Conservation (phyloP, 1,284 basidiomycete genomes). For the Ganoderma lingzhi region DNA sequence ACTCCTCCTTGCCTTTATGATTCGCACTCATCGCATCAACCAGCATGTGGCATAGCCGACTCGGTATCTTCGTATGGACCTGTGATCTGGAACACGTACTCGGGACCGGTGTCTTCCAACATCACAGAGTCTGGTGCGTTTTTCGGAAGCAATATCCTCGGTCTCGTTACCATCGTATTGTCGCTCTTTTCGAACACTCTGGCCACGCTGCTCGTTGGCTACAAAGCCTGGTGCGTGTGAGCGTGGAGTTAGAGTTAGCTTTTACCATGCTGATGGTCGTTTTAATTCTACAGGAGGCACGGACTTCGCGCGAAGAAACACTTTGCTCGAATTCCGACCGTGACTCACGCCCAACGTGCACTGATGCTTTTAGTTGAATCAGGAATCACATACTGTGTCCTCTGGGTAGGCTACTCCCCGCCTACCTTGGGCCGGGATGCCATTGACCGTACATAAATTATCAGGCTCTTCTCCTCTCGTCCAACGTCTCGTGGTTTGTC, state of each 20-base stretch:
- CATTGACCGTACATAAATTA: not conserved
- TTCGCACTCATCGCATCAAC: not conserved
- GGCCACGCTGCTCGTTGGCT: not conserved
- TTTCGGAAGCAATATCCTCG: no score
- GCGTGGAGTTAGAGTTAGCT: no score
- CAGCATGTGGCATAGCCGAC: not conserved
- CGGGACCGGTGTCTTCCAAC: not conserved
- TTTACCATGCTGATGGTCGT: no score
- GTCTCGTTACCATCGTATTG: no score
- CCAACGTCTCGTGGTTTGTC: not conserved
- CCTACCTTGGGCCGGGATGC: no score
- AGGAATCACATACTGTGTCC: not conserved
- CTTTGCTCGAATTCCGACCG: not conserved
- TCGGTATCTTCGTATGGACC: not conserved
- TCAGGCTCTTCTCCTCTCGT: not conserved
- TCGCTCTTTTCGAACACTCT: no score
- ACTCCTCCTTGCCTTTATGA: no score
- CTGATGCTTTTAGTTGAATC: constrained; percentile 4
- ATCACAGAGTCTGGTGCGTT: no score
- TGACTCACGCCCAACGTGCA: not conserved
- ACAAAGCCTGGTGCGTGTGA: constrained; percentile 1
- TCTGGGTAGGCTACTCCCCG: not conserved
- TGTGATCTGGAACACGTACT: not conserved
- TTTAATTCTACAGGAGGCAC: not conserved
- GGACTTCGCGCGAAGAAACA: not conserved